Evolutionary conservation across 108 stramenopile species (phyloP), one percentile per base, ranked within the genome.

Genomic region (Epithemia pelagica): DNA sequence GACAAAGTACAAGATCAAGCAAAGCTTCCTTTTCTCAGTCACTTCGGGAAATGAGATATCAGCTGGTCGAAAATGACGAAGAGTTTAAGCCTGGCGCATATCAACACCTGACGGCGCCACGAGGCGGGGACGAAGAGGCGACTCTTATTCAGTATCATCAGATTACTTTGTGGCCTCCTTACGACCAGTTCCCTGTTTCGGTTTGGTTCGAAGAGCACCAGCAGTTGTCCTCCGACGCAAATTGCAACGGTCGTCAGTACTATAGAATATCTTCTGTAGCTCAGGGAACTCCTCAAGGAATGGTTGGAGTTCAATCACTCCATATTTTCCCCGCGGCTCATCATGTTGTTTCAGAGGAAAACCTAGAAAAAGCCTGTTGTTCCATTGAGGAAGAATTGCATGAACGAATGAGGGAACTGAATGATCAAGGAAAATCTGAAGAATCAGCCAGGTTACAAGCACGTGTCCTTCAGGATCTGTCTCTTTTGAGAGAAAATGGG

Each of bases 261-360:
- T 46, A 46, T 15, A 46, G 37, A 46, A 46, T 46, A 5, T 5
- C 37, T 46, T 46, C 37, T 10, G 5, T 46, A 15, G 37, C 37
- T 10, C 56, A 66, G 33, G 71, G 64, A 18, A 58, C 60, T 18
- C 24, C 58, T 2, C 28, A 10, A 21, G 82, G 78, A 22, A 33
- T 72, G 27, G 33, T 18, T n/a, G 28, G 32, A 2, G 57, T 74
- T 18, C 67, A 71, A 3, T 65, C 65, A 33, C 26, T 61, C 18
- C 69, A 58, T 26, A 63, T 92, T 32, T 92, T 89, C 72, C 91
- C 91, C 1, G 88, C 91, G 28, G 76, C 73, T 56, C 91, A 92
- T 56, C 80, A 89, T 54, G 71, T 86, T 1, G 69, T 66, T 21
- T 54, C 70, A 20, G 55, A 75, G 15, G 76, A 78, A 25, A 53